Evolutionary conservation across 169 alveolate genomes (phyloP), one percentile per base, ranked within the genome.

Genomic region (Toxoplasma gondii): DNA sequence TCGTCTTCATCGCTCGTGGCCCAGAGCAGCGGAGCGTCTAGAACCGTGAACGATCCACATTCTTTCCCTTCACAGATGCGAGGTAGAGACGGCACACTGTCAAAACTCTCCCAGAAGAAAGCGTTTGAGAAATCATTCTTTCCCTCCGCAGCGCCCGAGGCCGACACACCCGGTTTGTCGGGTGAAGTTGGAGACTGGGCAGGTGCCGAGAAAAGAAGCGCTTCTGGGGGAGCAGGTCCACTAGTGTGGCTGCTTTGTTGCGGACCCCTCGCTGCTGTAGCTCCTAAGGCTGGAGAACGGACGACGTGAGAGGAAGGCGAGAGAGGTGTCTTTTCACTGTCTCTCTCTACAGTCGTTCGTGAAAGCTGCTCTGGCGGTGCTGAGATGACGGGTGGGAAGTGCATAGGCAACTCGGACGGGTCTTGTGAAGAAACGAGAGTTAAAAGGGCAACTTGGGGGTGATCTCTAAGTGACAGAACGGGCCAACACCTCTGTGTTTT

Each of bases 51-150:
- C 86, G 1, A 0, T 17, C 27, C n/a, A 16, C 74, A 64, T 27
- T 64, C 74, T 17, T 78, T 78, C 86, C n/a, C 45, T 78, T n/a
- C 86, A 16, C 86, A 38, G 29, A n/a, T 19, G 44, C 86, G 45
- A 45, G 39, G 22, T 16, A 38, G 39, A 31, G n/a, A 22, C 44
- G 2, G 39, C 9, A 31, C 44, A 12, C n/a, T 19, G 45, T 78
- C 86, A 19, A 78, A 78, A n/a, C 86, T 45, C 49, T 38, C 29
- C 86, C 86, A 78, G 86, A 78, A 78, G 44, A 19, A 69, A 34
- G 82, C 5, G 38, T 9, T 69, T 69, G 82, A 31, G 82, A 45
- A 38, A 10, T 36, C 49, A 10, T 45, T 1, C n/a, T n/a, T 31
- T 7, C 49, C 29, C 44, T 69, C 10, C 16, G 10, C 43, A 17